Evolutionary conservation across 208 protist species (phyloP), one percentile per base, ranked within the genome.

Genomic region (Wallacemonas sp.): DNA sequence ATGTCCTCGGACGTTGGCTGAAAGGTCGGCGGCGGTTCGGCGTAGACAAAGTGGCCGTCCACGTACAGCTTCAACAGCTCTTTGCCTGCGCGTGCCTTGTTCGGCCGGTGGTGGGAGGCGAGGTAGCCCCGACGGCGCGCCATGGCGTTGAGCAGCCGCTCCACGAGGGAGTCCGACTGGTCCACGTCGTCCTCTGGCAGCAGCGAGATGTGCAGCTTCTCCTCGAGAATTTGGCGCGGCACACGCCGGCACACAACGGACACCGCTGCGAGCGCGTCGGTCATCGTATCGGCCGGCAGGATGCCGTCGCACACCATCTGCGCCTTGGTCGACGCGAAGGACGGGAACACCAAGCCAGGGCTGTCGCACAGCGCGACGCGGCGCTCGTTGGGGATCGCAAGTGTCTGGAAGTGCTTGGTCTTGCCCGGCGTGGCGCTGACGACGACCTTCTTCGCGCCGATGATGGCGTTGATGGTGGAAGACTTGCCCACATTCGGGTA

Each of bases 401-500:
- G 80, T 0, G 98, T 99, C 79, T 98, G 96, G 62, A 99, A 98
- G 81, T 99, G 98, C 76, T 99, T 99, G 19, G 98, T 99, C 69
- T 99, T 99, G 32, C 98, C 98, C 0, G 98, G 98, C 2, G 97
- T 99, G 33, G 97, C 81, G 44, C 91, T 92, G 33, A 99, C 97
- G 12, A 95, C 83, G 0, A 99, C 98, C 62, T 93, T 93, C 81
- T 99, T 99, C 26, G 72, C 82, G 32, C 88, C 84, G 45, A 91
- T 86, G 30, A 99, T 85, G 0, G 92, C 95, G 83, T 99, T 99
- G 68, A 99, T 98, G 0, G 97, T 99, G 24, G 89, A 97, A 3
- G 85, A 97, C 82, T 99, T 99, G 59, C 98, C 98, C 29, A 99
- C 98, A 76, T 99, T 99, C 0, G 98, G 98, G 83, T 98, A 99